Evolutionary conservation across 805 yeast species (phyloP), one percentile per base, ranked within the genome.

Genomic region (Cyberlindnera mycetangii): DNA sequence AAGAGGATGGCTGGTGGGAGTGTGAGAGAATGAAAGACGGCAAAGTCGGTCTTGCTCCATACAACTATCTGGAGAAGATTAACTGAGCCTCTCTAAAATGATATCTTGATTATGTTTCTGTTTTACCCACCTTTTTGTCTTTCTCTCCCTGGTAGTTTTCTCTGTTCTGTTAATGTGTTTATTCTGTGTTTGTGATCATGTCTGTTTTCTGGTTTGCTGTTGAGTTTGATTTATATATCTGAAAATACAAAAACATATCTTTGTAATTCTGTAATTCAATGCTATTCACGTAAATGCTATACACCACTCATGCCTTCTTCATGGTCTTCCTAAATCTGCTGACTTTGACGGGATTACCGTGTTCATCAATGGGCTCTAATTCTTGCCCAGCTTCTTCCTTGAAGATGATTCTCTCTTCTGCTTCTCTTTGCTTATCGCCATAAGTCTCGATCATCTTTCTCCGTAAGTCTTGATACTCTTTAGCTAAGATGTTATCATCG

Each of bases 1-100:
- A 81, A 58, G 81, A 80, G 18, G 88, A 81, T 52, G 85, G 85
- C 1, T 81, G 88, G 88, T 82, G 88, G 88, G 81, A 77, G 53
- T 80, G 79, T 25, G 88, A 81, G 53, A 77, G 78, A 17, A 46
- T 72, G 27, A 68, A 69, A 28, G 62, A 69, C 10, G 53, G 56
- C 1, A 38, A 39, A 9, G 49, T 41, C 10, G 88, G 88, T 2
- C 68, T 81, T 27, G 86, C 84, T 3, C 87, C 88, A 31, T 76
- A 83, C 54, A 81, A 82, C 54, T 81, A 74, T 48, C 53, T 74
- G 35, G 65, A 59, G 41, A 45, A 45, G 41, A 38, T 54, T 17
- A n/a, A 10, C 18, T 31, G 35, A 30, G 3, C 8, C 14, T 12
- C 30, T 28, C 7, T 16, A 10, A 11, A n/a, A n/a, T n/a, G n/a